These are phyloP conservation scores for Rhizophlyctis rosea DNA, from an alignment of 192 early-diverging fungal species.

Conservation along the genomic window DNA sequence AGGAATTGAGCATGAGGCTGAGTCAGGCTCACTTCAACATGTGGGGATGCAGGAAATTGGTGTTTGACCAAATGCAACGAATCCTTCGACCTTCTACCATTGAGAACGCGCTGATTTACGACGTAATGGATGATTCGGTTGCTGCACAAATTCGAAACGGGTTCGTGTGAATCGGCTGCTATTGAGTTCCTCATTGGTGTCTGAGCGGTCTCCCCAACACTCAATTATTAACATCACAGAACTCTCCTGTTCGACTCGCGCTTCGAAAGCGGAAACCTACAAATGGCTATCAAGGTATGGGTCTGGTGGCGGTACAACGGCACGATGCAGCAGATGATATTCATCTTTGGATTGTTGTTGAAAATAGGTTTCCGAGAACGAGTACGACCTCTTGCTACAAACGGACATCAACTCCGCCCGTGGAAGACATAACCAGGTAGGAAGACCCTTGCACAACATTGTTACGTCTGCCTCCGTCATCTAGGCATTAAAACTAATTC, in stretches of 20 bases:
- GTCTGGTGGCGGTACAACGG: no score
- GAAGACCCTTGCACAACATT: neutral
- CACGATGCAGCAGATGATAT: neutral
- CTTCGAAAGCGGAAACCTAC: conserved; percentile 57
- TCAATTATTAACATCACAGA: conserved; percentile 2
- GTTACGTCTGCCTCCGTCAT: conserved; percentile 2
- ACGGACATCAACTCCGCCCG: conserved; percentile 44
- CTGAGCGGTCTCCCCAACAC: no score
- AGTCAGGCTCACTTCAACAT: no score
- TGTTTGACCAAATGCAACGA: conserved; percentile 50
- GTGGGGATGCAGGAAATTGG: conserved; percentile 28
- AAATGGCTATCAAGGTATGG: conserved; percentile 45
- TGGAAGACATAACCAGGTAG: conserved; percentile 55
- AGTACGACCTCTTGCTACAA: conserved; percentile 52
- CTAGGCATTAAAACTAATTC: conserved; percentile 5
- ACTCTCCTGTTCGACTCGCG: conserved; percentile 48
- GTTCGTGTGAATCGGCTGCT: neutral
- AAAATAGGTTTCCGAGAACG: conserved; percentile 25
- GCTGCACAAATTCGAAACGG: no score
- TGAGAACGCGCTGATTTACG: conserved; percentile 37
- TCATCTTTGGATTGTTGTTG: conserved; percentile 11
- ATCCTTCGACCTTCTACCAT: conserved; percentile 31
- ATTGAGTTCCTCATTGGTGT: neutral
- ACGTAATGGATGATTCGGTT: conserved; percentile 43
- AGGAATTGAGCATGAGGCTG: no score